Conservation (phyloP, 805 yeast species). For the Schwanniomyces sp. region DNA sequence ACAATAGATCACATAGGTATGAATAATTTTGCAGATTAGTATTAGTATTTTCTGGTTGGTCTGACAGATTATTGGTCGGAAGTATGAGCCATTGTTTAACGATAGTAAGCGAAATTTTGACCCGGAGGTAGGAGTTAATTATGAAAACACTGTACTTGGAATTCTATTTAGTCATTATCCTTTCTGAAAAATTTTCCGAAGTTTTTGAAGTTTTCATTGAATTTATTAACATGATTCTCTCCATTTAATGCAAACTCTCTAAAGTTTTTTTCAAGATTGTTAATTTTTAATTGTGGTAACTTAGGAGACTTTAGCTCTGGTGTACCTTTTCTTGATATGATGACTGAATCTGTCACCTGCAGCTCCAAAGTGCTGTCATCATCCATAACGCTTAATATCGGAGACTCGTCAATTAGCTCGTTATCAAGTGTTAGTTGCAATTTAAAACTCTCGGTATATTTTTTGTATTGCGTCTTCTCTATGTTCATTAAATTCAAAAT, state of each 20-base stretch:
- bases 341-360: not conserved
- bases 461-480: conserved; percentile 21
- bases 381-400: conserved; percentile 32
- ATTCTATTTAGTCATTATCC: conserved; percentile 17
- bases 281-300: conserved; percentile 33
- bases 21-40: too few species aligned
- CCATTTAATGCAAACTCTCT: conserved; percentile 48
- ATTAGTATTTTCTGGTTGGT: too few species aligned
- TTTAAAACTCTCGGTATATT: conserved; percentile 38
- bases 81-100: too few species aligned
- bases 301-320: conserved; percentile 27
- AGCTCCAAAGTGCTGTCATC: conserved; percentile 13
- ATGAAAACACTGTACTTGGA: too few species aligned
- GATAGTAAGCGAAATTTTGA: too few species aligned
- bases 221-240: conserved; percentile 60
- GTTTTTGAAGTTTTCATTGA: conserved; percentile 64
- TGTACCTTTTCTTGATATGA: conserved; percentile 6
- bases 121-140: too few species aligned
- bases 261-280: conserved; percentile 45
- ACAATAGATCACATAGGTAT: too few species aligned
- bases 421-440: conserved; percentile 29
- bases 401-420: conserved; percentile 26
- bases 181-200: conserved; percentile 55
- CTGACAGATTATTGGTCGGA: too few species aligned
- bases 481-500: conserved; percentile 65